Conservation (phyloP, 176 grass and related monocot species). For the Ensete glaucum region DNA sequence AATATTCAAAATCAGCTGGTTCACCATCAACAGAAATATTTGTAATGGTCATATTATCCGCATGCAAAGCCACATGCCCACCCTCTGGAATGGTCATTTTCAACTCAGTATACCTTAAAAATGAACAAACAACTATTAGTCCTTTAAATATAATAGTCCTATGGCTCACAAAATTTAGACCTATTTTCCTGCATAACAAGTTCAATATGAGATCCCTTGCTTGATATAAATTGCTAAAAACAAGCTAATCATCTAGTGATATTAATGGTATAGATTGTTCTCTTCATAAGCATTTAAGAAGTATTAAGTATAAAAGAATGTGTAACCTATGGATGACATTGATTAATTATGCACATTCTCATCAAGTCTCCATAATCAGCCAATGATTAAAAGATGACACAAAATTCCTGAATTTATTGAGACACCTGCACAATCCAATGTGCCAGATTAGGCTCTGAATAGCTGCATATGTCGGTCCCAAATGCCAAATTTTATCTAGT, state of each 20-base stretch:
- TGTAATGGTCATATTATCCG: constrained; percentile 72
- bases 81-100: constrained; percentile 58
- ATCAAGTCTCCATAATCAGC: no score
- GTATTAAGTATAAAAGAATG: no score
- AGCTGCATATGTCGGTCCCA: no score
- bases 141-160: not conserved
- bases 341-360: no score
- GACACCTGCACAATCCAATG: no score
- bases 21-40: constrained; percentile 80
- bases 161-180: not conserved
- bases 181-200: not conserved
- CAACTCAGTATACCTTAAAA: constrained; percentile 82
- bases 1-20: constrained; percentile 61
- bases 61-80: constrained; percentile 61
- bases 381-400: no score
- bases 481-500: no score
- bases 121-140: constrained; percentile 3
- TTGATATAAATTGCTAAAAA: not conserved
- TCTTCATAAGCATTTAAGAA: no score
- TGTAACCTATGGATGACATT: no score
- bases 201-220: not conserved
- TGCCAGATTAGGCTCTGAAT: no score
- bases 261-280: no score
- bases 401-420: no score
- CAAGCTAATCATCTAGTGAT: not conserved